Evolutionary conservation across 345 rosid genomes (phyloP).

Genomic region (Salix suchowensis): DNA sequence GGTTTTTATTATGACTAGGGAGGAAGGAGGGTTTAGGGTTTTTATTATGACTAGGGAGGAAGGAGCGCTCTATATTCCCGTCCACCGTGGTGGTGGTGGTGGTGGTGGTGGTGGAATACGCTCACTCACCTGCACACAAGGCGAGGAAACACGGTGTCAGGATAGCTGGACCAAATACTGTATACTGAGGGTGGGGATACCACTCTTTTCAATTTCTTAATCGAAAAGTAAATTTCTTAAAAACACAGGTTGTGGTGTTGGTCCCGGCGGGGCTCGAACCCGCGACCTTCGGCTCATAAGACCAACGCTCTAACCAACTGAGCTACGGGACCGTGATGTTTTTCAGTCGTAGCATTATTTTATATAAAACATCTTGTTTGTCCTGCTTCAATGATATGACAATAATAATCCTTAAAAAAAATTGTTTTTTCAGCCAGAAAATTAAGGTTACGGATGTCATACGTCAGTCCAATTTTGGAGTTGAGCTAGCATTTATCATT

Average conservation of each 20-base stretch:
- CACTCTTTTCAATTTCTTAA: no score
- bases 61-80: neutral
- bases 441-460: no score
- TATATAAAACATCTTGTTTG: no score
- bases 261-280: constrained; percentile 38
- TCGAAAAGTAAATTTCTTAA: neutral
- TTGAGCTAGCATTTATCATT: no score
- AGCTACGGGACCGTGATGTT: constrained; percentile 75
- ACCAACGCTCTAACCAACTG: constrained; percentile 99
- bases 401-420: no score
- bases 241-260: neutral
- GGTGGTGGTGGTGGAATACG: neutral
- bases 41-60: neutral
- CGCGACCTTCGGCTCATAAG: constrained; percentile 41
- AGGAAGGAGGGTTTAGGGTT: neutral
- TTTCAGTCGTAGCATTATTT: no score
- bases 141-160: no score
- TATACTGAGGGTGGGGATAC: no score
- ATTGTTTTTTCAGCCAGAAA: no score
- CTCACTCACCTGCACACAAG: neutral
- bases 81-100: neutral
- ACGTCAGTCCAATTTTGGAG: no score
- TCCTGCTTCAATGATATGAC: no score
- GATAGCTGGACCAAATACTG: no score
- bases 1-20: neutral